phyloP scores from a whole-genome alignment of 106 monocot genomes.

The Vanilla planifolia region DNA sequence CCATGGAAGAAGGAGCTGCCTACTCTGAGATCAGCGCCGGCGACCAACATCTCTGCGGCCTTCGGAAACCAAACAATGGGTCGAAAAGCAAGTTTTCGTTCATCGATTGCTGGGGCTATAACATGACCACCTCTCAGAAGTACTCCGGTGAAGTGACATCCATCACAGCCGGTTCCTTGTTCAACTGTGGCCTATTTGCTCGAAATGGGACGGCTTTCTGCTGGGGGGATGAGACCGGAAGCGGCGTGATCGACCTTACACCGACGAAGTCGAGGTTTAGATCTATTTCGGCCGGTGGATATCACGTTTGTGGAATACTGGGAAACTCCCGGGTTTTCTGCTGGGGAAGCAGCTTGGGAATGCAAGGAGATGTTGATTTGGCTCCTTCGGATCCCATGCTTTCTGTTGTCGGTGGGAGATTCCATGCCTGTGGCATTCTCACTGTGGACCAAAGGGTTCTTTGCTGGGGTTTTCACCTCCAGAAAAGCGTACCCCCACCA shows the following conservation, averaged over 20 bases:
- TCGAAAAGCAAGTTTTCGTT: slow-evolving; percentile 7
- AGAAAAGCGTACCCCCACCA: slow-evolving; percentile 59
- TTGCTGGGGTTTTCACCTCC: slow-evolving; percentile 84
- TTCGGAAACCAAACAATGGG: slow-evolving; percentile 20
- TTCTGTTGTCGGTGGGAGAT: slow-evolving; percentile 74
- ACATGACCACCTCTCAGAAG: slow-evolving; percentile 74
- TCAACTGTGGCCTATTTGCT: slow-evolving; percentile 78
- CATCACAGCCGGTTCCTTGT: slow-evolving; percentile 79
- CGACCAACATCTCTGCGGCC: slow-evolving; percentile 82
- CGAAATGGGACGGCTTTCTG: slow-evolving; percentile 48
- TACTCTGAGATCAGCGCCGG: slow-evolving; percentile 89
- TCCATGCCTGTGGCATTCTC: slow-evolving; percentile 89
- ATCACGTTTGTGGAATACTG: slow-evolving; percentile 81
- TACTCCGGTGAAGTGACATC: slow-evolving; percentile 22
- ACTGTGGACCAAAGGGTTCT: slow-evolving; percentile 41
- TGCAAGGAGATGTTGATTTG: slow-evolving; percentile 46
- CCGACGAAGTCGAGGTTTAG: slow-evolving; percentile 45
- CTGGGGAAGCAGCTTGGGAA: slow-evolving; percentile 78
- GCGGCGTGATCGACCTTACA: slow-evolving; percentile 36
- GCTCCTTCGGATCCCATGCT: slow-evolving; percentile 66
- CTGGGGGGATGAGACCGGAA: slow-evolving; percentile 93
- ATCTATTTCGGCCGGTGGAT: slow-evolving; percentile 81
- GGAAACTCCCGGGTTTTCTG: slow-evolving; percentile 57
- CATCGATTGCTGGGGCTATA: slow-evolving; percentile 98
- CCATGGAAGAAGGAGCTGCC: slow-evolving; percentile 50